Evolutionary conservation across 371 early-diverging fungal genomes (phyloP).

Genomic region (Mortierella sp.): DNA sequence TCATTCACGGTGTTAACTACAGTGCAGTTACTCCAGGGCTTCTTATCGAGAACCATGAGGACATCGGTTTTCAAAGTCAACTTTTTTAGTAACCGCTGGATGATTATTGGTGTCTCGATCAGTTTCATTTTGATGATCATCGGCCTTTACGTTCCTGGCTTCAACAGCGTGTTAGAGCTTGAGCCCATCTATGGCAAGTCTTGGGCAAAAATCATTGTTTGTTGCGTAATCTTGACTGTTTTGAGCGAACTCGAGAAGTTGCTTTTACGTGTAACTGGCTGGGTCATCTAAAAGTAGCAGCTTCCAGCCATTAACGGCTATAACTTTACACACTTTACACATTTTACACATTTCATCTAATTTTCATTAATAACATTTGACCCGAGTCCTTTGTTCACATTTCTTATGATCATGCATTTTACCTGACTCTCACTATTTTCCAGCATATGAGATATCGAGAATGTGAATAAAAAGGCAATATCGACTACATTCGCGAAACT

Average conservation of each 20-base stretch:
- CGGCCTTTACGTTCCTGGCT: constrained; percentile 82
- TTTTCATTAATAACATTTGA: too few relatives aligned
- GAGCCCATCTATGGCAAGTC: constrained; percentile 70
- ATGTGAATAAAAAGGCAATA: constrained; percentile 31
- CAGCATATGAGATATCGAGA: constrained; percentile 40
- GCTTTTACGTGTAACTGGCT: constrained; percentile 35
- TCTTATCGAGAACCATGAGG: constrained; percentile 80
- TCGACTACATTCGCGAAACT: constrained; percentile 36
- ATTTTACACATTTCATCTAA: too few relatives aligned
- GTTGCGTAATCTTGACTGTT: constrained; percentile 73
- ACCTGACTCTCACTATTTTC: neutral
- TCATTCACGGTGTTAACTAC: constrained; percentile 84
- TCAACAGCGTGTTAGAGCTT: constrained; percentile 71
- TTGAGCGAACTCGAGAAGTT: constrained; percentile 81
- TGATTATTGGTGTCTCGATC: constrained; percentile 80
- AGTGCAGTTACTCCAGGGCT: constrained; percentile 85
- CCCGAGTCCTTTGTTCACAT: neutral
- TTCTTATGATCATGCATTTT: neutral
- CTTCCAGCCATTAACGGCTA: too few relatives aligned
- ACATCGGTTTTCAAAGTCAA: constrained; percentile 80
- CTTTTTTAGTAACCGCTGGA: constrained; percentile 80
- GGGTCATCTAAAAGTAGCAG: constrained; percentile 20
- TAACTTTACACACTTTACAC: too few relatives aligned
- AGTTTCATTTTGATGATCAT: constrained; percentile 75
- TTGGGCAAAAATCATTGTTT: constrained; percentile 82